A percentile compares a stretch with the other conserved stretches of the same genome.
phyloP scores from a whole-genome alignment of 1,284 basidiomycete genomes.

The Trichosporon faecale region DNA sequence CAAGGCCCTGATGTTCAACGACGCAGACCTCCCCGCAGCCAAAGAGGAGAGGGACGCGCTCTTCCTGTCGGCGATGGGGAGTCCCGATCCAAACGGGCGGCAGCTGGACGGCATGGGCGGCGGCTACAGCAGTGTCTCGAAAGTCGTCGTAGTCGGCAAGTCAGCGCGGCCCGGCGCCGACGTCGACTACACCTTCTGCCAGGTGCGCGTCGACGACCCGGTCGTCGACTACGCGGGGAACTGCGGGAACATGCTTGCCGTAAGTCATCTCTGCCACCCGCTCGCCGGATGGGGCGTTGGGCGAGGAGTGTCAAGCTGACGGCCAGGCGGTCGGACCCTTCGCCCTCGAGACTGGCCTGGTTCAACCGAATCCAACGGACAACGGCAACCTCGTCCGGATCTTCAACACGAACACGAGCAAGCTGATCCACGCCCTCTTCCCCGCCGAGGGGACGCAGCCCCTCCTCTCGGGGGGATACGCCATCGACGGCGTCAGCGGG shows the following conservation, averaged over 20 bases:
- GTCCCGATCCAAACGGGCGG: slow-evolving; percentile 70
- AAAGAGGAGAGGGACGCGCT: slow-evolving; percentile 60
- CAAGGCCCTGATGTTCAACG: slow-evolving; percentile 68
- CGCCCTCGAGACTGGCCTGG: slow-evolving; percentile 31
- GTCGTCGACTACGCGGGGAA: slow-evolving; percentile 35
- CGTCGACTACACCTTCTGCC: slow-evolving; percentile 37
- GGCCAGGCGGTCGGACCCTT: slow-evolving; percentile 35
- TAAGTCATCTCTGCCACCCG: too few relatives aligned
- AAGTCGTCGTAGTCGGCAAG: slow-evolving; percentile 67
- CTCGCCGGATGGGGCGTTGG: too few relatives aligned
- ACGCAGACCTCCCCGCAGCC: slow-evolving; percentile 57
- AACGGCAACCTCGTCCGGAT: slow-evolving; percentile 24
- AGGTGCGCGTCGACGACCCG: slow-evolving; percentile 25
- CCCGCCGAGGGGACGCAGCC: slow-evolving; percentile 55
- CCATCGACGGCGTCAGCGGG: slow-evolving; percentile 65
- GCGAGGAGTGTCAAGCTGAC: slow-evolving; percentile 1
- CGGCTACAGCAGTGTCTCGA: slow-evolving; percentile 72
- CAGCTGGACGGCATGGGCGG: slow-evolving; percentile 74
- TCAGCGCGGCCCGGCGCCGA: slow-evolving; percentile 29
- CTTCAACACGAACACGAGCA: slow-evolving; percentile 25
- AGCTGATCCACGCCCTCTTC: slow-evolving; percentile 22
- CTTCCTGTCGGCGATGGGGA: slow-evolving; percentile 76
- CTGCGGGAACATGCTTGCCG: slow-evolving; percentile 39
- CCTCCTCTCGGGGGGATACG: slow-evolving; percentile 54
- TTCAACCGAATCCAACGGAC: background rate